Conservation (phyloP, 805 yeast species). For the Soucietia sequanensis region DNA sequence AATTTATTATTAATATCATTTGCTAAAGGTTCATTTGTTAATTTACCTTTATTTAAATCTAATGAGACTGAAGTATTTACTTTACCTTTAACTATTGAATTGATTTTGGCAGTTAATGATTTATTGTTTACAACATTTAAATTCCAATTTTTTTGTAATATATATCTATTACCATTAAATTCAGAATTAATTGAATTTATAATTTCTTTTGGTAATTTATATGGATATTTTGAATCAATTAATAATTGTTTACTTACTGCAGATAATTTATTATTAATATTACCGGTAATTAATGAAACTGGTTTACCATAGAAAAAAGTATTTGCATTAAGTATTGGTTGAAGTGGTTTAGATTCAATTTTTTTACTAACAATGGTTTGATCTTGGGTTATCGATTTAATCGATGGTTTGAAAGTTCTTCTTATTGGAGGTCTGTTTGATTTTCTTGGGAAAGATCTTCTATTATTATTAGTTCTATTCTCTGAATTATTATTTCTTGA, state of each 20-base stretch:
- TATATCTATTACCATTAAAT: conserved; percentile 24
- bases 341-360: conserved; percentile 10
- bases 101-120: conserved; percentile 22
- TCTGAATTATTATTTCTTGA: background rate
- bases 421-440: background rate
- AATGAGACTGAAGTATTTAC: conserved; percentile 11
- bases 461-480: background rate
- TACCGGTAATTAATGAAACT: conserved; percentile 13
- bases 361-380: conserved; percentile 7
- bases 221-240: conserved; percentile 41
- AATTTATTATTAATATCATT: conserved; percentile 18
- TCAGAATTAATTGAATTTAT: conserved; percentile 20
- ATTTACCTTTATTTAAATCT: conserved; percentile 5
- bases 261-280: conserved; percentile 8
- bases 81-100: conserved; percentile 33
- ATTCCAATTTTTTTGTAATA: conserved; percentile 29
- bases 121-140: conserved; percentile 19
- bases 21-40: conserved; percentile 11
- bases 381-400: background rate
- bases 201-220: conserved; percentile 32
- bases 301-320: conserved; percentile 40
- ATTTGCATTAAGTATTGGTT: conserved; percentile 21
- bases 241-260: conserved; percentile 38
- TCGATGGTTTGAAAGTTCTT: background rate
- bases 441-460: background rate